phyloP scores from a whole-genome alignment of 2,329 filamentous ascomycete genomes.

The Elsinoe arachidis region DNA sequence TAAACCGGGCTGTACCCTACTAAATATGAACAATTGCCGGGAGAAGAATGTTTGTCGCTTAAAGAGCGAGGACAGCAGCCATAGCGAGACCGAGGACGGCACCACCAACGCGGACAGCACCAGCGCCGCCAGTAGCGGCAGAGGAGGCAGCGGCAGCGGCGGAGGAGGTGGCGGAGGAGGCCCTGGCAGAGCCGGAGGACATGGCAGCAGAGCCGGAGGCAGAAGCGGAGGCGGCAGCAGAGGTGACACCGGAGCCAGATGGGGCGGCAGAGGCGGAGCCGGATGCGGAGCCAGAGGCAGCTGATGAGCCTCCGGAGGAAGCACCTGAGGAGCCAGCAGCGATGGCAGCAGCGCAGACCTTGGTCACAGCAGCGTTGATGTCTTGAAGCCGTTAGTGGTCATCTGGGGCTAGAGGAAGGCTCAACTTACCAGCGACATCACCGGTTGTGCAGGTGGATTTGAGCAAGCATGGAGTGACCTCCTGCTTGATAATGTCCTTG shows the following conservation, averaged over 20 bases:
- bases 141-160: conserved; percentile 2
- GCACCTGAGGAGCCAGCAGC: not conserved
- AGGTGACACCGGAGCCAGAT: not conserved
- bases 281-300: not conserved
- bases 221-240: conserved; percentile 9
- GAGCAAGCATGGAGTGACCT: conserved; percentile 35
- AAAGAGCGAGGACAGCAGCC: conserved; percentile 14
- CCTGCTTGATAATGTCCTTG: conserved; percentile 26
- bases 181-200: not conserved
- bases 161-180: not conserved
- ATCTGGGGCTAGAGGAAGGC: not conserved
- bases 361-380: conserved; percentile 17
- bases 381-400: conserved; percentile 14
- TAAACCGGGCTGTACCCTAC: not conserved
- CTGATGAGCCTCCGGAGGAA: not conserved
- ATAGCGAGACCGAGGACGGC: not conserved
- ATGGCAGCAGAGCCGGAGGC: conserved; percentile 16
- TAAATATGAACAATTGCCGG: not conserved
- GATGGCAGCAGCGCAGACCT: conserved; percentile 22
- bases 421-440: conserved; percentile 32
- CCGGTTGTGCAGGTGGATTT: conserved; percentile 27
- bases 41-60: conserved; percentile 2
- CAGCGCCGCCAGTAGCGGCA: conserved; percentile 13
- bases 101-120: conserved; percentile 12
- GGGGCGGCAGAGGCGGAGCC: not conserved